These are phyloP conservation scores for Avicennia marina DNA, from an alignment of 257 asterid genomes.

Conservation along the genomic window DNA sequence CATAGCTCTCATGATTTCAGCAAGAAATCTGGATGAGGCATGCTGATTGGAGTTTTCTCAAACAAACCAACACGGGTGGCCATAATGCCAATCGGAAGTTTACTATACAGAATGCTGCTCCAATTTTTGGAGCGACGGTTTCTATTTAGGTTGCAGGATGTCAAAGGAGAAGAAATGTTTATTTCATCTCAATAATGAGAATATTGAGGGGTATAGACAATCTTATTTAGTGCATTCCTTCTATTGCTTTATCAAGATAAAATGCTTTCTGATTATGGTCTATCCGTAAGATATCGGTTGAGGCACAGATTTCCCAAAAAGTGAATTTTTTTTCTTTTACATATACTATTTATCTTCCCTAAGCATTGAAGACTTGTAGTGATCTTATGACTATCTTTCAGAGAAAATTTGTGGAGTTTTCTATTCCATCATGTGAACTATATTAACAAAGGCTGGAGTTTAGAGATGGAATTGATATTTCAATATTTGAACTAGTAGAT, in stretches of 20 bases:
- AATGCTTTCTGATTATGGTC: neutral
- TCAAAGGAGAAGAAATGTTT: neutral
- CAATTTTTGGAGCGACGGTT: neutral
- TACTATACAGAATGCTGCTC: neutral
- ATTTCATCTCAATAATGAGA: neutral
- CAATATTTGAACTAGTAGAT: neutral
- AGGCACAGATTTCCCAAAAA: neutral
- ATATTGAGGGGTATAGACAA: neutral
- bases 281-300: neutral
- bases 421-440: neutral
- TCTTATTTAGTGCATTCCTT: neutral
- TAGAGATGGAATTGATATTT: neutral
- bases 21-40: neutral
- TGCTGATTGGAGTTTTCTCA: neutral
- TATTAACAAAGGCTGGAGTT: neutral
- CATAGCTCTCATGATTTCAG: neutral
- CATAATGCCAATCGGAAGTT: neutral
- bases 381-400: neutral
- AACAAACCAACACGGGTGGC: neutral
- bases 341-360: neutral
- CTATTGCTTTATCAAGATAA: neutral
- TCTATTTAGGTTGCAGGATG: conserved; percentile 1
- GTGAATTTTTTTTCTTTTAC: neutral
- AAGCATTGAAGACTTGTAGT: neutral
- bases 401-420: neutral